These are phyloP conservation scores for Tuber umbilicatum DNA, from an alignment of 495 filamentous ascomycete species.

Conservation along the genomic window DNA sequence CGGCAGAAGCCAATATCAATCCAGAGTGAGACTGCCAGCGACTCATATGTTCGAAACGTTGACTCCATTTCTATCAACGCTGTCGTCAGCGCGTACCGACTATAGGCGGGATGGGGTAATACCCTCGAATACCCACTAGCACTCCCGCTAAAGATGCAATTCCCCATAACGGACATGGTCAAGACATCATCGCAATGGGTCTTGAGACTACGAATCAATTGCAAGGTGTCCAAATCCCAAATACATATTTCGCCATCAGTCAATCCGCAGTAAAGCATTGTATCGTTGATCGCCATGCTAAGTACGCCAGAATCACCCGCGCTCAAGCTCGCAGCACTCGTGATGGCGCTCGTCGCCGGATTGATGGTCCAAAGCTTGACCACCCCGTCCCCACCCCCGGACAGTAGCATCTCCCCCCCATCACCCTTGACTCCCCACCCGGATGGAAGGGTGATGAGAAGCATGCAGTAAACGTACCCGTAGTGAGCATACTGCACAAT, in stretches of 20 bases:
- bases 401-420: conserved; percentile 68
- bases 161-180: conserved; percentile 73
- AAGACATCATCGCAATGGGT: conserved; percentile 76
- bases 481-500: conserved; percentile 86
- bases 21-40: conserved; percentile 81
- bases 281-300: conserved; percentile 74
- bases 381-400: conserved; percentile 86
- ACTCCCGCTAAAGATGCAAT: conserved; percentile 75
- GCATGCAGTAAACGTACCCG: conserved; percentile 94
- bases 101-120: conserved; percentile 34
- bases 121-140: conserved; percentile 76
- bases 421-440: conserved; percentile 34
- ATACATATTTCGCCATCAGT: conserved; percentile 87
- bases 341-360: conserved; percentile 49
- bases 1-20: conserved; percentile 78
- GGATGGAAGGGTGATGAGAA: conserved; percentile 56
- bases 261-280: conserved; percentile 83
- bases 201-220: conserved; percentile 77
- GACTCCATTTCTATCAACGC: conserved; percentile 64
- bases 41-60: conserved; percentile 74
- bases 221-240: conserved; percentile 92
- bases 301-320: conserved; percentile 73
- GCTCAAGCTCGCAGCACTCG: conserved; percentile 60
- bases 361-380: conserved; percentile 74
- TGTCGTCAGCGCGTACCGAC: not conserved